phyloP scores from a whole-genome alignment of 495 filamentous ascomycete genomes.

The Podospora pseudocomata region DNA sequence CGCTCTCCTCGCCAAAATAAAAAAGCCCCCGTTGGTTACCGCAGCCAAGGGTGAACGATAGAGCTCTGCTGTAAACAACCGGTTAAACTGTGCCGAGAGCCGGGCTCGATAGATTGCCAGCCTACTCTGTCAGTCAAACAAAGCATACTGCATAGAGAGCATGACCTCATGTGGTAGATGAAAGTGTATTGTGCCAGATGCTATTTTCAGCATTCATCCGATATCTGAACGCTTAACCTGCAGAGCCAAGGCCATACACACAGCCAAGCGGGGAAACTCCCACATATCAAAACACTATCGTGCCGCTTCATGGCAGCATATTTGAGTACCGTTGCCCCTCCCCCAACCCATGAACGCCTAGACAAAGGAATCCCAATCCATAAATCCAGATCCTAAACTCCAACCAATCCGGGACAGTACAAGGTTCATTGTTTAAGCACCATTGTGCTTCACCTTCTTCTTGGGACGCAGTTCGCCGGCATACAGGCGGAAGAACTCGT shows the following conservation, averaged over 20 bases:
- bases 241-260: neutral
- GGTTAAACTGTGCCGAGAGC: neutral
- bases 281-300: neutral
- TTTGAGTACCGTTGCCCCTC: neutral
- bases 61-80: neutral
- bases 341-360: neutral
- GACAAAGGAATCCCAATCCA: neutral
- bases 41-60: neutral
- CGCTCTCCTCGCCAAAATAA: too few relatives aligned
- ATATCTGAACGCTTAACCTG: neutral
- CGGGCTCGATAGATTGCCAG: neutral
- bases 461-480: constrained; percentile 44
- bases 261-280: neutral
- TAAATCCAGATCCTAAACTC: neutral
- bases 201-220: neutral
- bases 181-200: neutral
- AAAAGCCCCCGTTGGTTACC: too few relatives aligned
- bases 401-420: neutral
- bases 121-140: neutral
- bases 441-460: constrained; percentile 27
- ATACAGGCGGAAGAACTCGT: constrained; percentile 54
- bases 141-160: neutral
- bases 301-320: neutral
- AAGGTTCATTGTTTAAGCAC: neutral
- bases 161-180: neutral